Base-by-base conservation (phyloP, 768 basidiomycete species). In the Pulveroboletus frians region DNA sequence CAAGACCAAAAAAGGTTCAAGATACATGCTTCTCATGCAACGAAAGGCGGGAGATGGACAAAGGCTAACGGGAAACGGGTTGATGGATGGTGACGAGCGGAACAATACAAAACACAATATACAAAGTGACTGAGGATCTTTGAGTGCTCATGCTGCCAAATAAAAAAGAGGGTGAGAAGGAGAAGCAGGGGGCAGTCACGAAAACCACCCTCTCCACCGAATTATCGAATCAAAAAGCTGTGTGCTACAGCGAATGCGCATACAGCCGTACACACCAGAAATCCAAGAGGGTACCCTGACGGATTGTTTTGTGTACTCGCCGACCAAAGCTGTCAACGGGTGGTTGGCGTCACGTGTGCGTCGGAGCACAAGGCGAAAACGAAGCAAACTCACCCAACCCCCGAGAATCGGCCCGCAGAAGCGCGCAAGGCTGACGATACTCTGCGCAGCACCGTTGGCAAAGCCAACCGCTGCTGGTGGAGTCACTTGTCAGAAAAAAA, bases 371-470 rank as follows among this genome's bases (percentile, higher is more conserved):
- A 34, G 2, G 29, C 13, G 20, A 15, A 20, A 31, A 27, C 49
- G 10, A n/a, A 3, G 14, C 13, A 17, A 41, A 21, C 66, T 57
- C 62, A 91, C 90, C 64, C 84, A 87, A 38, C 90, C 89, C 40
- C 89, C 89, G 15, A 91, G 72, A 35, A 92, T 79, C 18, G 93
- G 92, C 18, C 92, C 96, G 32, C 91, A 61, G 71, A 93, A 96
- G 35, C 96, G 80, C 4, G 94, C 91, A 21, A 95, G 81, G 55
- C 91, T 93, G 54, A 95, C 94, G 29, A 92, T 88, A 61, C 91
- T 93, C 68, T 99, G 96, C 0, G 93, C 96, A 18, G 95, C 82
- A 15, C 95, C 96, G 62, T 98, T 99, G 9, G 95, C 91, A 51
- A 91, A 81, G 7, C 92, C 91, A 35, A 98, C 82, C 8, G 91